Evolutionary conservation across 352 stramenopile genomes (phyloP).

Genomic region (Globisporangium spiculum): DNA sequence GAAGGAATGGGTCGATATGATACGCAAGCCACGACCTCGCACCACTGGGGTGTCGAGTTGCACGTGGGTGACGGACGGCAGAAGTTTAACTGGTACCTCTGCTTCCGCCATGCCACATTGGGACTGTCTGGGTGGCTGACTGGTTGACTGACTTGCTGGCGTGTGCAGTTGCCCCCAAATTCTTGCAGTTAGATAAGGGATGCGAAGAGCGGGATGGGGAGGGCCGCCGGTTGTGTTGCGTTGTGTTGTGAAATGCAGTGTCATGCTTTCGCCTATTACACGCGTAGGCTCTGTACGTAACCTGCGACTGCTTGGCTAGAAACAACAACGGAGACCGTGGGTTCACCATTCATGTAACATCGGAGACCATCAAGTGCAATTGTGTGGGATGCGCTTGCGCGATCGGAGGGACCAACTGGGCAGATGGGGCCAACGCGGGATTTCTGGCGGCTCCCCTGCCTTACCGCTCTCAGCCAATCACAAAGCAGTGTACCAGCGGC

Average conservation of each 20-base stretch:
- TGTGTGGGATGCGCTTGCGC: background rate
- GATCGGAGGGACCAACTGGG: background rate
- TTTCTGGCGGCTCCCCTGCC: background rate
- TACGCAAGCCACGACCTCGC: background rate
- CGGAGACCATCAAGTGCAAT: background rate
- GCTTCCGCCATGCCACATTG: background rate
- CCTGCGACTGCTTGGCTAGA: too few relatives aligned
- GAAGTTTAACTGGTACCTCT: constrained; percentile 2
- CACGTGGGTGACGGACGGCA: background rate
- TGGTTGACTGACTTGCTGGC: constrained; percentile 3
- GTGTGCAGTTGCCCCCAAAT: background rate
- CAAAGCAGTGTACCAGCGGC: background rate
- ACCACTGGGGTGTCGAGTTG: background rate
- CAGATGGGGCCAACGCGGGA: background rate
- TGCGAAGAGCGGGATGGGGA: background rate
- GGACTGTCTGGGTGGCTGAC: background rate
- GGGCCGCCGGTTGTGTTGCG: background rate
- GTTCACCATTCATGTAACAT: background rate
- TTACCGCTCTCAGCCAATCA: background rate
- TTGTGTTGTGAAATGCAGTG: background rate
- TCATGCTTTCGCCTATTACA: background rate
- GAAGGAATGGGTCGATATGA: too few relatives aligned
- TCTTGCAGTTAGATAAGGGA: background rate
- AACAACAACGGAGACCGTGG: background rate
- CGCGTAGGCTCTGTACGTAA: background rate